Percentiles rank a stretch among this genome's conserved stretches.
Conservation (phyloP, 768 basidiomycete genomes). For the Lentinula lateritia region DNA sequence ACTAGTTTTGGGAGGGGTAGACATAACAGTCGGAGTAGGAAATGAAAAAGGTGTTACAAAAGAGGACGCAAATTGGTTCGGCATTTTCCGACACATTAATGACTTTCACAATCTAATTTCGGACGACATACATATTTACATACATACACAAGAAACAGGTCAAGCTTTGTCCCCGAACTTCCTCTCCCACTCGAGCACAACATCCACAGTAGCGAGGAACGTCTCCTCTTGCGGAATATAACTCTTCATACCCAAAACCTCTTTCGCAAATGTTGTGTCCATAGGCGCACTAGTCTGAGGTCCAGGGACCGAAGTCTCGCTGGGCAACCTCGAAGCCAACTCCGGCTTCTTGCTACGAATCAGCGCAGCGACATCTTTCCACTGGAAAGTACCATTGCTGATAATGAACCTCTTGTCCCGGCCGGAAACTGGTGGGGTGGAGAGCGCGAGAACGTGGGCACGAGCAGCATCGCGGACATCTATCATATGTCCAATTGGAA, state of each 20-base stretch:
- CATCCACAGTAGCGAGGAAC: slow-evolving; percentile 1
- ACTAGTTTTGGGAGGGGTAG: too few species aligned
- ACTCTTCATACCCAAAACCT: slow-evolving; percentile 4
- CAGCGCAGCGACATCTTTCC: slow-evolving; percentile 5
- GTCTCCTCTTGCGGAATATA: slow-evolving; percentile 8
- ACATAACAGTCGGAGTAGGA: too few species aligned
- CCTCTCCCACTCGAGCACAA: slow-evolving; percentile 6
- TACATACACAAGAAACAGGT: neutral
- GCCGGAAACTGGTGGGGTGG: slow-evolving; percentile 2
- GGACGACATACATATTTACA: too few species aligned
- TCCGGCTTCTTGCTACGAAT: slow-evolving; percentile 4
- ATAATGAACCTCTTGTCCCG: slow-evolving; percentile 9
- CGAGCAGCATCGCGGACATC: slow-evolving; percentile 14
- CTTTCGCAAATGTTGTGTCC: slow-evolving; percentile 2
- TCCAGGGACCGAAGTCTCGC: neutral
- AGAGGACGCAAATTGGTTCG: too few species aligned
- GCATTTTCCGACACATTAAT: too few species aligned
- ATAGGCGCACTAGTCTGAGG: slow-evolving; percentile 7
- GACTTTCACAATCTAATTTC: neutral
- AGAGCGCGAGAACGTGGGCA: slow-evolving; percentile 9
- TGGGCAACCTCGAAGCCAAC: slow-evolving; percentile 4
- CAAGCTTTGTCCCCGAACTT: neutral
- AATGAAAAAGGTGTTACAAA: too few species aligned
- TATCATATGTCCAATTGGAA: slow-evolving; percentile 5
- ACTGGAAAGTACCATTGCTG: neutral